A percentile compares a stretch with the other conserved stretches of the same genome.
Conservation (phyloP, 176 grass and related monocot genomes). For the Stipa capillata region DNA sequence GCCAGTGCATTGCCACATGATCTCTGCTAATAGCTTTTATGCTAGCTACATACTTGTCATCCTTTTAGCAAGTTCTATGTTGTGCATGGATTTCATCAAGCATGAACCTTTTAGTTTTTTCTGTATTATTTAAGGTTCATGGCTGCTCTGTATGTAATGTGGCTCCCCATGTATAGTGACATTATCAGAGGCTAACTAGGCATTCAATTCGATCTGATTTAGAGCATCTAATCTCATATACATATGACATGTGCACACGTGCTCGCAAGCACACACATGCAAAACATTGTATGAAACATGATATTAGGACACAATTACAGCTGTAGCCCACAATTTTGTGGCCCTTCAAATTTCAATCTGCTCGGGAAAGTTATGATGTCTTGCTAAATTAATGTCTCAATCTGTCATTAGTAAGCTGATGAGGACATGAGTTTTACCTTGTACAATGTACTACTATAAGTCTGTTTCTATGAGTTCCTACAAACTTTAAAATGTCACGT, state of each 20-base stretch:
- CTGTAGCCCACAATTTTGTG: background rate
- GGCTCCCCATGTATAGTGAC: background rate
- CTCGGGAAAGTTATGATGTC: background rate
- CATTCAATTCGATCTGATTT: background rate
- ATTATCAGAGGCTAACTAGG: background rate
- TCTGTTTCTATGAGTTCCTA: background rate
- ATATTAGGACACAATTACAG: background rate
- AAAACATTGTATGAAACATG: background rate
- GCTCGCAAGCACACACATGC: background rate
- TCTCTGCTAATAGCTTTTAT: background rate
- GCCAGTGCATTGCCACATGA: background rate
- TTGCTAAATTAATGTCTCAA: background rate
- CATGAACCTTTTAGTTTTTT: background rate
- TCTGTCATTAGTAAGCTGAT: background rate
- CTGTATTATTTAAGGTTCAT: background rate
- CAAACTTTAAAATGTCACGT: constrained; percentile 1
- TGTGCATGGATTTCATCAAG: background rate
- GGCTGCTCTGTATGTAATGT: background rate
- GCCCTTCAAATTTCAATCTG: background rate
- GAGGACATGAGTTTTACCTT: background rate
- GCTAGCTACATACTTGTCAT: background rate
- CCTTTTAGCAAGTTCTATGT: background rate
- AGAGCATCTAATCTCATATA: background rate
- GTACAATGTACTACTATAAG: background rate
- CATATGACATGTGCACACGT: background rate